Conservation (phyloP, 176 grass and related monocot genomes). For the Aegilops longissima region DNA sequence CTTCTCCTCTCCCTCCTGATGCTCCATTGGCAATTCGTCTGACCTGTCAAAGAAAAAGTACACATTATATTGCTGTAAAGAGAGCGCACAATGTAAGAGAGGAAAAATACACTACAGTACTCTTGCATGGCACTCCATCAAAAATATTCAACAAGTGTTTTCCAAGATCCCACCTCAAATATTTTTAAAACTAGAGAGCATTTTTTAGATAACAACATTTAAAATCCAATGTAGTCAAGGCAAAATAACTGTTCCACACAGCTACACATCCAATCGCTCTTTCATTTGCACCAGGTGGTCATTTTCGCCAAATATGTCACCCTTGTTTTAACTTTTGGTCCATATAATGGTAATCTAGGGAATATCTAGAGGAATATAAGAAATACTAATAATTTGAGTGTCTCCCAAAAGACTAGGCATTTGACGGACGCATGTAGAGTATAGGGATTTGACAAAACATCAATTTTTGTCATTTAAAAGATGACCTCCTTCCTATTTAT, state of each 20-base stretch:
- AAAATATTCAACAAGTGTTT: background rate
- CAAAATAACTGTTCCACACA: background rate
- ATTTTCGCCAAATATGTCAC: background rate
- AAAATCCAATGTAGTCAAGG: background rate
- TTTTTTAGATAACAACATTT: background rate
- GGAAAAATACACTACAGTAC: background rate
- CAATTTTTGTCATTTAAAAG: too few species aligned
- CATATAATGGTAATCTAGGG: background rate
- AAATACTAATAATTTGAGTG: background rate
- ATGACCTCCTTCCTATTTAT: too few species aligned
- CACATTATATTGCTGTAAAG: background rate
- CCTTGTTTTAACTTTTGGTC: background rate
- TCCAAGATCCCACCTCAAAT: background rate
- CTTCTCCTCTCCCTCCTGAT: background rate
- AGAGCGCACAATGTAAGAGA: background rate
- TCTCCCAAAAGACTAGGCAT: too few species aligned
- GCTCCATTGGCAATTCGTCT: background rate
- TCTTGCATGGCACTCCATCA: background rate
- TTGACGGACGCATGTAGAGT: too few species aligned
- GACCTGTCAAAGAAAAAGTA: background rate
- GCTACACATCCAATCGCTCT: background rate
- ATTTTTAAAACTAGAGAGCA: background rate
- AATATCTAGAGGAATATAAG: background rate
- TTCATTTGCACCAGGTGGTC: background rate
- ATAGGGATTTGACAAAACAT: too few species aligned